phyloP scores from a whole-genome alignment of 2,329 filamentous ascomycete genomes.

The Sporothrix phasma region DNA sequence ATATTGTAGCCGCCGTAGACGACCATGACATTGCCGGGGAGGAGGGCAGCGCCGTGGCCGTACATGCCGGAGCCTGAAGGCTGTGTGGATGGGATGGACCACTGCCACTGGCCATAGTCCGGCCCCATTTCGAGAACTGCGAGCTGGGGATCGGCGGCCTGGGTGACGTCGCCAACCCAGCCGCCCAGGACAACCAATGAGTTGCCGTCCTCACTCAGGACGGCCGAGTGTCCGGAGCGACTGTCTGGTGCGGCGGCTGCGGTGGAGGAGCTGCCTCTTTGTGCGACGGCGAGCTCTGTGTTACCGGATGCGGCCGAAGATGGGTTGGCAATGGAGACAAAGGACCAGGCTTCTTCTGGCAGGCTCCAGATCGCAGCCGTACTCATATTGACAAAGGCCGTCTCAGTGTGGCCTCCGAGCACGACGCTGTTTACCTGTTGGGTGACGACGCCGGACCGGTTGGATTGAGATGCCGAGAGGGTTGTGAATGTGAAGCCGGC shows the following conservation, averaged over 20 bases:
- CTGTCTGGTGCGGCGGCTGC: constrained; percentile 38
- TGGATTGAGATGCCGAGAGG: constrained; percentile 59
- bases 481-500: constrained; percentile 79
- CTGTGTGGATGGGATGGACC: constrained; percentile 50
- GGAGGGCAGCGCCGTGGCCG: constrained; percentile 52
- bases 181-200: constrained; percentile 76
- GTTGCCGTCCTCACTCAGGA: constrained; percentile 68
- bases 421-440: constrained; percentile 72
- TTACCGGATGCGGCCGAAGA: constrained; percentile 25
- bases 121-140: constrained; percentile 65
- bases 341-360: constrained; percentile 80
- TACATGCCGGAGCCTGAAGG: constrained; percentile 41
- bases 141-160: constrained; percentile 72
- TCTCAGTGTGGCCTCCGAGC: constrained; percentile 72
- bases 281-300: constrained; percentile 44
- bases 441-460: constrained; percentile 48
- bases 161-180: constrained; percentile 76
- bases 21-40: constrained; percentile 61
- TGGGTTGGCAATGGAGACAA: constrained; percentile 51
- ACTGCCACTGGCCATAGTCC: constrained; percentile 65
- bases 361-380: constrained; percentile 79
- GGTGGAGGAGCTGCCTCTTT: not conserved
- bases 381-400: constrained; percentile 90
- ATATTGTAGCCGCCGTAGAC: constrained; percentile 53
- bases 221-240: constrained; percentile 78